Evolutionary conservation across 179 eudicot species (phyloP).

Genomic region (Actinidia chinensis): DNA sequence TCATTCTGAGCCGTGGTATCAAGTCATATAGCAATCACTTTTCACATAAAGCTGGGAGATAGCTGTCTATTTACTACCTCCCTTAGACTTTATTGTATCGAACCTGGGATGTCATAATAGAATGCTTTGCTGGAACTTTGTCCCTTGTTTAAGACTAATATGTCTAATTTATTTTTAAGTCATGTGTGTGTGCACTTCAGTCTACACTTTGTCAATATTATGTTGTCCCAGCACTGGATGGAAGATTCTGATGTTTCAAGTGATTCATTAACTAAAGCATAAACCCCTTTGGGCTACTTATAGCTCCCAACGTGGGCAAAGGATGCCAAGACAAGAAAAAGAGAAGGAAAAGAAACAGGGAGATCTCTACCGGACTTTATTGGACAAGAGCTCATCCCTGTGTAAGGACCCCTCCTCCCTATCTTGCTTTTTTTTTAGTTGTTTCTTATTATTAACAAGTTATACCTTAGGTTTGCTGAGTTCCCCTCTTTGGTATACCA

Average conservation of each 20-base stretch:
- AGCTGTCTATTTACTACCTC: too few species aligned
- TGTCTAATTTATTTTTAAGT: neutral
- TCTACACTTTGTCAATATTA: neutral
- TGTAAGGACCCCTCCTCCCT: constrained; percentile 47
- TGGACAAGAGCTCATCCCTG: constrained; percentile 97
- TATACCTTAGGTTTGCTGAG: neutral
- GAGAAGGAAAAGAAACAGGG: constrained; percentile 58
- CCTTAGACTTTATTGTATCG: too few species aligned
- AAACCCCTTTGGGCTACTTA: constrained; percentile 85
- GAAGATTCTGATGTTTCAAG: constrained; percentile 66
- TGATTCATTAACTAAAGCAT: constrained; percentile 89
- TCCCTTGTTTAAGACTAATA: neutral
- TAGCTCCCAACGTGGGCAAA: constrained; percentile 42
- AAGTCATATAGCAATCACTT: too few species aligned
- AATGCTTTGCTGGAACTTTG: neutral
- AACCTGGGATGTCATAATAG: too few species aligned
- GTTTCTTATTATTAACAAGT: constrained; percentile 4
- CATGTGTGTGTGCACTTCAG: constrained; percentile 7
- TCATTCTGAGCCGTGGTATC: too few species aligned
- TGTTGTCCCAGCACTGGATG: constrained; percentile 61
- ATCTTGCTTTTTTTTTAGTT: too few species aligned
- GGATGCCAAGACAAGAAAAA: constrained; percentile 63
- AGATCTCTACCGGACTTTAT: constrained; percentile 71
- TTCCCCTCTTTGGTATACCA: neutral
- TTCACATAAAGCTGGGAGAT: too few species aligned